These are phyloP conservation scores for Myxozyma vanderwaltii DNA, from an alignment of 805 yeast species.

Conservation along the genomic window DNA sequence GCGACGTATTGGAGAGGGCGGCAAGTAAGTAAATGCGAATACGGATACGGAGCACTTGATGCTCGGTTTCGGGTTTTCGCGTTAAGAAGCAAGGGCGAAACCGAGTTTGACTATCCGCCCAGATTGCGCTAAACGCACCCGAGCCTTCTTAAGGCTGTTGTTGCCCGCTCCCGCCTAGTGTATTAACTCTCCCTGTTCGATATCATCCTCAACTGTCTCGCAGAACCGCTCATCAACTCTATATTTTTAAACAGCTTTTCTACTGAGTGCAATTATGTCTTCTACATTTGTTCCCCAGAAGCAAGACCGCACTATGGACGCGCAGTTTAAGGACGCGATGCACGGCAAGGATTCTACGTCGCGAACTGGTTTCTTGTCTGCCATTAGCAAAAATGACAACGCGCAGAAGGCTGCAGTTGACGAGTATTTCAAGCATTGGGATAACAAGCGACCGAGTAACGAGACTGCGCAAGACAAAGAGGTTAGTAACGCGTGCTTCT, in stretches of 20 bases:
- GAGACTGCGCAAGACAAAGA: constrained; percentile 60
- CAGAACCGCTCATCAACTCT: not conserved
- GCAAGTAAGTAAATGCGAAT: not conserved
- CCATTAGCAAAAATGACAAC: constrained; percentile 70
- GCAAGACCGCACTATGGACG: constrained; percentile 47
- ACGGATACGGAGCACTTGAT: not conserved
- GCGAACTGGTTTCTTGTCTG: constrained; percentile 73
- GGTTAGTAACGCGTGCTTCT: constrained; percentile 11
- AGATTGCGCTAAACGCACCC: not conserved
- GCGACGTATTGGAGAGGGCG: too few species aligned
- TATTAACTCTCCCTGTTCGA: not conserved
- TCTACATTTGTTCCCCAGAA: constrained; percentile 22
- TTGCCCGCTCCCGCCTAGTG: not conserved
- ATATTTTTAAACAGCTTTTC: not conserved
- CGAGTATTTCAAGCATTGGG: constrained; percentile 97
- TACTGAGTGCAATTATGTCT: constrained; percentile 11
- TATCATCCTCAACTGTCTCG: not conserved
- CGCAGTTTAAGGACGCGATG: constrained; percentile 76
- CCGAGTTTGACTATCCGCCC: not conserved
- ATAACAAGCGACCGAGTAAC: constrained; percentile 72
- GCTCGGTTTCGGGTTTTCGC: constrained; percentile 2
- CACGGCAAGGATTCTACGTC: constrained; percentile 75
- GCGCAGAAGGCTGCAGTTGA: constrained; percentile 83
- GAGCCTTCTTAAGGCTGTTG: not conserved
- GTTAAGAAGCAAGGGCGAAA: not conserved